Evolutionary conservation across 345 rosid species (phyloP), one percentile per base, ranked within the genome.

Genomic region (Aethionema arabicum): DNA sequence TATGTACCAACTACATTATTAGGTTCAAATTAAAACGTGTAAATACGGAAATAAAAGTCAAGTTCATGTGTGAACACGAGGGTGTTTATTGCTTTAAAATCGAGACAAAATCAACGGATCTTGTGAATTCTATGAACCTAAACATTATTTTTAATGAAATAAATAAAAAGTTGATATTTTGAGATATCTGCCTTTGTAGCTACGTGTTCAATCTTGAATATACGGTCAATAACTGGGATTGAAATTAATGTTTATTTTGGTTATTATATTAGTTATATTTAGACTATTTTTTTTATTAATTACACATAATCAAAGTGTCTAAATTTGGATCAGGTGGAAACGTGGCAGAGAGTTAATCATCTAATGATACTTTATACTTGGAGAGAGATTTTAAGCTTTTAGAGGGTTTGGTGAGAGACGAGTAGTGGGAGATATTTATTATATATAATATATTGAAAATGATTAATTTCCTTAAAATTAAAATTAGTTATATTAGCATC

Each of bases 341-440:
- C 27, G 27, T 21, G 27, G 27, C 27, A 21, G 14, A 39, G 4
- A 14, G 16, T 11, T 15, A 21, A 21, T 21, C 27, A 66, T 38
- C 49, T 15, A 40, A 56, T 15, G 41, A 66, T 66, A 49, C 37
- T 30, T 15, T 33, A 66, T 66, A 49, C 37, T 30, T 30, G 42
- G 35, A 39, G 63, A 47, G 32, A 44, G 27, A 21, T 21, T 21
- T 21, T 5, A 31, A 48, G 16, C 7, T 3, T 3, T 40, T 16
- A 8, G 5, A 43, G 64, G 35, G 58, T 40, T 48, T 48, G 71
- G 72, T 50, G 52, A 15, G 52, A 58, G 65, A 15, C 3, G 4
- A 30, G n/a, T 48, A 56, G 63, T 47, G 11, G 3, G 15, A 38
- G 39, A 56, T 10, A 56, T 36, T 38, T 32, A 33, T 11, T 31